Base-by-base conservation (phyloP, 2,329 filamentous ascomycete genomes). In the Tolypocladium amazonense region DNA sequence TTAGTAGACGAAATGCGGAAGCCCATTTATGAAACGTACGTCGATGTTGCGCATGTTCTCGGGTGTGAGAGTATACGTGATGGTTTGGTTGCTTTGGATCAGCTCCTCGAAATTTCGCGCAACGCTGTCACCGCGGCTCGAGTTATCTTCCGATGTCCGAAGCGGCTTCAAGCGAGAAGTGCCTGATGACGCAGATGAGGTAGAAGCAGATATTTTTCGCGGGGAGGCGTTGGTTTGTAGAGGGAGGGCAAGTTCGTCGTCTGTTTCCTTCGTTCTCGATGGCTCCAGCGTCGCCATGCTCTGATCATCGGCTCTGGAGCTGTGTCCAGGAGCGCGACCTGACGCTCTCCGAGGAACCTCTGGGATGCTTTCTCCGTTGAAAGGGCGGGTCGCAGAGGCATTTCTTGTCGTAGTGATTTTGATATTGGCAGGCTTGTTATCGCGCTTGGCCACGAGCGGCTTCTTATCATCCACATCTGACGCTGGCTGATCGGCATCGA, bases 51-150 rank as follows among this genome's bases (percentile, higher is more conserved):
- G 86, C 82, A 93, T 90, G 65, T 81, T 89, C 68, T 89, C 86
- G 0, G 90, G 89, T 0, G 90, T 94, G 35, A 93, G 78, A 1
- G 90, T 93, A 70, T 88, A 93, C 66, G 90, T 89, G 52, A 93
- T 86, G 1, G 90, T 93, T 69, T 92, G 85, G 66, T 91, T 88
- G 71, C 89, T 92, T 60, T 89, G 85, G 63, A 94, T 92, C 57
- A 93, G 78, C 65, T 92, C 82, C 68, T 94, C 90, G 67, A 94
- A 88, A 65, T 88, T 85, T 55, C 82, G 84, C 12, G 84, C 82
- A 56, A 87, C 83, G 60, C 87, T 83, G 54, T 84, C 82, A 8
- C 77, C 74, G 7, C 75, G 77, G 60, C 69, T 78, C 23, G 72
- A 71, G 64, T 77, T 81, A 20, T 87, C 85, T 63, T 88, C 84